phyloP scores from a whole-genome alignment of 176 grass and related monocot species.

The Hordeum vulgare region MorexV3_pseudomolecules_assembly NC_058518.1:156864445-156864944 shows the following conservation, averaged over 20 bases:
- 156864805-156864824: background rate
- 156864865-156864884: background rate
- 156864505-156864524: background rate
- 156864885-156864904: no score
- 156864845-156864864: background rate
- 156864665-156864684: constrained; percentile 94
- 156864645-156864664: constrained; percentile 88
- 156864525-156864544: constrained; percentile 7
- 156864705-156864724: constrained; percentile 66
- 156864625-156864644: constrained; percentile 69
- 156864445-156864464: no score
- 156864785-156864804: background rate
- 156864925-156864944: background rate
- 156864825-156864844: background rate
- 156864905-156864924: background rate
- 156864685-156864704: constrained; percentile 77
- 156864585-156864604: constrained; percentile 82
- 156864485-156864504: background rate
- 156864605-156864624: constrained; percentile 72
- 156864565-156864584: constrained; percentile 87
- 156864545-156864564: constrained; percentile 61
- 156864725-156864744: constrained; percentile 70
- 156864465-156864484: background rate
- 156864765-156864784: constrained; percentile 65
- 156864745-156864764: constrained; percentile 58